Evolutionary conservation across 2,329 filamentous ascomycete species (phyloP).

Genomic region (Ophioceras dolichostomum): DNA sequence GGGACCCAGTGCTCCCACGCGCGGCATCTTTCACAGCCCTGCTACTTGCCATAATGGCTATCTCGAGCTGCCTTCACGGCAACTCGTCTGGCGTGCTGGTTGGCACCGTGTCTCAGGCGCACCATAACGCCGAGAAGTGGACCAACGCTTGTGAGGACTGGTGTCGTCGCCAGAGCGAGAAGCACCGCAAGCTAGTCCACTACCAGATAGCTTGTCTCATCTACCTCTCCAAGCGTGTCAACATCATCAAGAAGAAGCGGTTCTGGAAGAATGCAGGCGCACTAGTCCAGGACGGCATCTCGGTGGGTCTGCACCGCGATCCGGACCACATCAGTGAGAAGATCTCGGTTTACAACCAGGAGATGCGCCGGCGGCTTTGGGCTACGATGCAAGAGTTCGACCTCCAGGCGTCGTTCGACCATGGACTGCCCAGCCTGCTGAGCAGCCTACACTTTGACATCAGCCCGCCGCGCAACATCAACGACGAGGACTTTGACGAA

Average conservation of each 20-base stretch:
- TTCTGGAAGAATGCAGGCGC: conserved; percentile 47
- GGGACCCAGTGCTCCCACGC: conserved; percentile 31
- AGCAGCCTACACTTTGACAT: conserved; percentile 44
- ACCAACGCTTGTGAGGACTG: conserved; percentile 42
- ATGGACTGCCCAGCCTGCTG: conserved; percentile 44
- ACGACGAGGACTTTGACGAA: conserved; percentile 42
- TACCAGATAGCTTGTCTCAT: conserved; percentile 47
- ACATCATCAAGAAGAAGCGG: conserved; percentile 50
- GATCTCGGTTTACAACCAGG: conserved; percentile 46
- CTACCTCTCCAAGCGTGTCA: conserved; percentile 49
- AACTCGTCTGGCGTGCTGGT: conserved; percentile 40
- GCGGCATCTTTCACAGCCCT: conserved; percentile 43
- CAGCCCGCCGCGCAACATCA: conserved; percentile 41
- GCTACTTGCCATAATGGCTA: conserved; percentile 46
- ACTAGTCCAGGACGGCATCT: conserved; percentile 44
- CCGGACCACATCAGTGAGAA: conserved; percentile 41
- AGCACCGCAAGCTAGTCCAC: conserved; percentile 46
- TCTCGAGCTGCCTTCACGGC: conserved; percentile 44
- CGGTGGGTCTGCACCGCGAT: conserved; percentile 46
- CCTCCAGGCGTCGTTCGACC: conserved; percentile 48
- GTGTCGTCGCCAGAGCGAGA: conserved; percentile 44
- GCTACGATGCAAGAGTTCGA: conserved; percentile 50
- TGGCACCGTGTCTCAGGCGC: conserved; percentile 44
- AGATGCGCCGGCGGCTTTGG: conserved; percentile 50
- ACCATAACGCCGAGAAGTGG: conserved; percentile 42